Percentiles rank a stretch among this genome's conserved stretches.
These are phyloP conservation scores for Aspergillus ustus DNA, from an alignment of 2,329 filamentous ascomycete genomes.

Conservation along the genomic window DNA sequence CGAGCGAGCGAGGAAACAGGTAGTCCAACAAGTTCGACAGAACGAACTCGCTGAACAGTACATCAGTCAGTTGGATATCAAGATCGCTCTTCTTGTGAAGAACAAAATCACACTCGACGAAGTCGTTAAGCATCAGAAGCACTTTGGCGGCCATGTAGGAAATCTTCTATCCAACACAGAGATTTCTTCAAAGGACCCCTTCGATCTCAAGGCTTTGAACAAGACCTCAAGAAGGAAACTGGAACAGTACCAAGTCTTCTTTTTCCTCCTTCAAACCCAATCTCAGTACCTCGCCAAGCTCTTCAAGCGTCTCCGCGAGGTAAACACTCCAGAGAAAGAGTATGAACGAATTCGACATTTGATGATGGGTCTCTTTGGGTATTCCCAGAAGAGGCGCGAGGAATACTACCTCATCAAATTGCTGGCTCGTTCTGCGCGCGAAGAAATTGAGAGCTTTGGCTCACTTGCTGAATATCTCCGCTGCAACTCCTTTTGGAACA, in stretches of 20 bases:
- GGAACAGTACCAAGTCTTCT: conserved; percentile 95
- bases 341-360: conserved; percentile 89
- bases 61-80: conserved; percentile 97
- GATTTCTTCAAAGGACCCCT: conserved; percentile 86
- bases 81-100: conserved; percentile 96
- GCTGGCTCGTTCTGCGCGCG: conserved; percentile 77
- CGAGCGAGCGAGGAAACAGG: conserved; percentile 89
- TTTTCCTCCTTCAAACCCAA: conserved; percentile 96
- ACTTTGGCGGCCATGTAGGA: conserved; percentile 88
- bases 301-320: conserved; percentile 81
- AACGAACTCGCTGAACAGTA: conserved; percentile 98
- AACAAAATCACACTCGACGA: conserved; percentile 99
- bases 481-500: conserved; percentile 91
- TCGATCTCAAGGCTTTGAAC: conserved; percentile 95
- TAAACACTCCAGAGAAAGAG: conserved; percentile 86
- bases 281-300: conserved; percentile 90
- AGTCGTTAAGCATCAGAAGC: conserved; percentile 94
- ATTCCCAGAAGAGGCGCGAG: conserved; percentile 93
- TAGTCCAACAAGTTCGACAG: conserved; percentile 94
- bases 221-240: conserved; percentile 95
- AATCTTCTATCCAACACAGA: conserved; percentile 85
- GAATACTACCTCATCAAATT: conserved; percentile 96
- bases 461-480: conserved; percentile 83
- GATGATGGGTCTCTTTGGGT: conserved; percentile 95
- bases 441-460: conserved; percentile 77